Base-by-base conservation (phyloP, 108 stramenopile genomes). In the Cylindrotheca fusiformis region DNA sequence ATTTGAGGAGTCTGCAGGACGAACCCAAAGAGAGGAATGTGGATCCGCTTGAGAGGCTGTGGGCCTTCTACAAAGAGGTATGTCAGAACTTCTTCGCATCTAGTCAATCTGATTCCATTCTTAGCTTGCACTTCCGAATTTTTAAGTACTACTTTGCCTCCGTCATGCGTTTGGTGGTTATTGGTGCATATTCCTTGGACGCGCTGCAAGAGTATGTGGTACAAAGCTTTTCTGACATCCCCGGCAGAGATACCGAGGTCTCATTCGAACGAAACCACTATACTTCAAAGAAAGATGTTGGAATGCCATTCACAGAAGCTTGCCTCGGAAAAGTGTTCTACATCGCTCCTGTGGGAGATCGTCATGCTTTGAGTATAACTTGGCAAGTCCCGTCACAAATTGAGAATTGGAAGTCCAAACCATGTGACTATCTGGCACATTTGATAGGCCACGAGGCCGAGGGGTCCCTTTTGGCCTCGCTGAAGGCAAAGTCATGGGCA, bases 91-190 rank as follows among this genome's bases (percentile, higher is more conserved):
- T 54, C n/a, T 24, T 3, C 20, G 29, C 6, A 23, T 4, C n/a
- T 24, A 23, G 19, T 19, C 29, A 55, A 30, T 4, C 21, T 0
- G 17, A 12, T 54, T 21, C 29, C 23, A 28, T 25, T 12, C 18
- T n/a, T n/a, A n/a, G n/a, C n/a, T n/a, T 55, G 33, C 27, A 1
- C 52, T 23, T 1, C 10, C 48, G 1, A 28, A 5, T 23, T 36
- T 51, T 55, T 46, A 10, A 77, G 57, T 79, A 96, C 53, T 93
- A 96, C 41, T 88, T 84, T 65, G 95, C 90, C 8, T 64, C 70
- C 25, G 93, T 92, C 58, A 96, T 96, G 95, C 64, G 84, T 50
- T 69, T 96, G 47, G 84, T 80, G 0, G 83, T 96, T n/a, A 75
- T 91, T 68, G 90, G 90, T 8, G 94, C 82, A n/a, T 95, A 88